These are phyloP conservation scores for Saccharomycodes ludwigii DNA, from an alignment of 805 yeast genomes.

Conservation along the genomic window DNA sequence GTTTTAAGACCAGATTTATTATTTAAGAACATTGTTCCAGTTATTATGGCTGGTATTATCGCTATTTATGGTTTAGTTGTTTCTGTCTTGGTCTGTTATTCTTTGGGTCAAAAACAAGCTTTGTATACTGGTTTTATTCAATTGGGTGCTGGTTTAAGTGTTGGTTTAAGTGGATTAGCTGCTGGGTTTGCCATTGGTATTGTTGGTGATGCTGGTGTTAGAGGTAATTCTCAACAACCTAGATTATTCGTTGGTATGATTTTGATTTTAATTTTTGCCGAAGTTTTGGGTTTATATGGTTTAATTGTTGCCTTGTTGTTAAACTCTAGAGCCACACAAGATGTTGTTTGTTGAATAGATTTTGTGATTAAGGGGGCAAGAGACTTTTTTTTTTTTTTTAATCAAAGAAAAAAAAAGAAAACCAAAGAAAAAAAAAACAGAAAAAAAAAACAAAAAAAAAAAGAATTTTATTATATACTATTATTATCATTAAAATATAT, in stretches of 20 bases:
- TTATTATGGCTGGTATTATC: conserved; percentile 98
- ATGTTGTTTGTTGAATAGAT: conserved; percentile 67
- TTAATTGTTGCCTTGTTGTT: conserved; percentile 93
- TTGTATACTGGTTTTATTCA: conserved; percentile 95
- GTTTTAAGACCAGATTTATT: conserved; percentile 94
- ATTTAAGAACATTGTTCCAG: conserved; percentile 91
- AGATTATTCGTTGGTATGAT: conserved; percentile 97
- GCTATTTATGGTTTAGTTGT: conserved; percentile 97
- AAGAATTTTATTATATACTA: background rate
- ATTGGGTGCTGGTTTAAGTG: conserved; percentile 95
- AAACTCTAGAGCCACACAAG: conserved; percentile 96
- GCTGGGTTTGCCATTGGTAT: conserved; percentile 99
- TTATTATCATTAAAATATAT: background rate
- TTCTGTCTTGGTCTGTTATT: conserved; percentile 84
- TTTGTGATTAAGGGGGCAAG: too few species aligned
- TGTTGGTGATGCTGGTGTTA: conserved; percentile 98
- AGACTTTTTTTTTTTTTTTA: too few species aligned
- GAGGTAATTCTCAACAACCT: conserved; percentile 97
- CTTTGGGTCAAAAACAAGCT: conserved; percentile 82
- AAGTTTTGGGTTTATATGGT: conserved; percentile 97
- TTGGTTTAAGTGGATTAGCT: conserved; percentile 93
- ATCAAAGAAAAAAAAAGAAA: background rate
- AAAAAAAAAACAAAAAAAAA: background rate
- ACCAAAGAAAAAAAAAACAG: background rate
- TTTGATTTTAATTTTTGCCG: conserved; percentile 96